phyloP scores from a whole-genome alignment of 2,329 filamentous ascomycete species.

The Tolypocladium paradoxum region DNA sequence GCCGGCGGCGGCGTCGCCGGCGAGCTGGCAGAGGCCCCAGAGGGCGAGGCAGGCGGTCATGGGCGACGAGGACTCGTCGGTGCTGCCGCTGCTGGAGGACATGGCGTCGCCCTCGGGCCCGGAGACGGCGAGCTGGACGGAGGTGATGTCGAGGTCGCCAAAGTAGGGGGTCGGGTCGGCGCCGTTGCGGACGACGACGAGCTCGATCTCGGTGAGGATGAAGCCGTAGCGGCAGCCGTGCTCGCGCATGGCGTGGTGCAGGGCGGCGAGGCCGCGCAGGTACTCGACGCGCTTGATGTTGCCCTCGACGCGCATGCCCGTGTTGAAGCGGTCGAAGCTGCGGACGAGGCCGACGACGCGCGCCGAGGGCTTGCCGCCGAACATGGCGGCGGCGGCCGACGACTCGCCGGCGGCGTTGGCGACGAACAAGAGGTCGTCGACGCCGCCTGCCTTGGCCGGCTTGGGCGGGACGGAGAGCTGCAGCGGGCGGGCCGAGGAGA shows the following conservation, averaged over 20 bases:
- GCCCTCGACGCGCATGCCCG: conserved; percentile 77
- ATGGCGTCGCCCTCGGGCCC: conserved; percentile 14
- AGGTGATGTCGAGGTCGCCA: conserved; percentile 71
- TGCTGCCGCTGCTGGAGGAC: conserved; percentile 13
- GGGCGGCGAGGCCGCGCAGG: conserved; percentile 71
- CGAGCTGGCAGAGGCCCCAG: conserved; percentile 68
- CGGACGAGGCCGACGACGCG: conserved; percentile 79
- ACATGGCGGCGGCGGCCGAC: conserved; percentile 42
- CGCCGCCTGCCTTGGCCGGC: conserved; percentile 14
- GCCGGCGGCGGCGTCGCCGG: conserved; percentile 46
- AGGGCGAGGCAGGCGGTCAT: conserved; percentile 65
- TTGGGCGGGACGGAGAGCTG: conserved; percentile 34
- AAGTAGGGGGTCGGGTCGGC: conserved; percentile 65
- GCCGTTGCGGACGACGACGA: conserved; percentile 79
- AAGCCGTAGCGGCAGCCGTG: conserved; percentile 90
- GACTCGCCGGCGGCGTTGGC: conserved; percentile 49
- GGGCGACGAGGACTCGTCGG: conserved; percentile 25
- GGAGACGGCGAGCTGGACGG: conserved; percentile 43
- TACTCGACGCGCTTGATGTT: conserved; percentile 83
- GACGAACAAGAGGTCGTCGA: conserved; percentile 51
- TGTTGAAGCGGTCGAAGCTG: conserved; percentile 90
- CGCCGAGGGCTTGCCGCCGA: conserved; percentile 35
- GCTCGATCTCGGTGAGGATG: conserved; percentile 92
- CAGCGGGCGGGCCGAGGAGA: conserved; percentile 59
- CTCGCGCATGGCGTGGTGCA: conserved; percentile 89